Evolutionary conservation across 257 asterid genomes (phyloP).

Genomic region (Ajuga chamaepitys): DNA sequence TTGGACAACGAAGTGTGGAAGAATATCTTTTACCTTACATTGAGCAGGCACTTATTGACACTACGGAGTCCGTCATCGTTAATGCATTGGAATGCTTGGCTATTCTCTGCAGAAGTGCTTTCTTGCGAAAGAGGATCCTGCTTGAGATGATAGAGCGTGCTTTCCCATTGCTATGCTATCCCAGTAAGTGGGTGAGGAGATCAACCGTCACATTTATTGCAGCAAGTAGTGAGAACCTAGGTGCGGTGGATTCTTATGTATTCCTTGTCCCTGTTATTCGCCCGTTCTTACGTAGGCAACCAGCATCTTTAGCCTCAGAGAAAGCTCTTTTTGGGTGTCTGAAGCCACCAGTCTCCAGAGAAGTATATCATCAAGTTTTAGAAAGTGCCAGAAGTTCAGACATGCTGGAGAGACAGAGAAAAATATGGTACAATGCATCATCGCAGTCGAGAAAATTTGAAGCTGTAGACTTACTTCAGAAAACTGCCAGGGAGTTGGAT

Average conservation of each 20-base stretch:
- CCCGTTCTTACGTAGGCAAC: constrained; percentile 87
- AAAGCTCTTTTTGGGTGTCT: constrained; percentile 74
- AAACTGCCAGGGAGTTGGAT: constrained; percentile 68
- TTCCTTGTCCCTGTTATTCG: constrained; percentile 87
- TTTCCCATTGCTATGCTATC: constrained; percentile 81
- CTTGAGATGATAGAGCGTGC: constrained; percentile 94
- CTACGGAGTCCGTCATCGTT: constrained; percentile 78
- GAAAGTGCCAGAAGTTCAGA: constrained; percentile 86
- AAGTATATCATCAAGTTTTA: constrained; percentile 61
- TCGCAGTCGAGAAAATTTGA: constrained; percentile 70
- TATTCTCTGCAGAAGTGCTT: constrained; percentile 80
- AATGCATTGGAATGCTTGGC: constrained; percentile 93
- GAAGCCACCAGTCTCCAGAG: constrained; percentile 81
- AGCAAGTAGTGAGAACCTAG: constrained; percentile 84
- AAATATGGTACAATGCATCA: constrained; percentile 86
- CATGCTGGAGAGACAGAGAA: constrained; percentile 97
- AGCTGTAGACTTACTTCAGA: constrained; percentile 60
- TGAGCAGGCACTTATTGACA: constrained; percentile 92
- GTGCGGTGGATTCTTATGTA: constrained; percentile 97
- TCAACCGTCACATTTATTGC: constrained; percentile 75
- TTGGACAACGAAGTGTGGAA: constrained; percentile 97
- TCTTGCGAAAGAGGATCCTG: constrained; percentile 74
- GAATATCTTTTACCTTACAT: constrained; percentile 95
- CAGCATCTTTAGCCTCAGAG: constrained; percentile 91
- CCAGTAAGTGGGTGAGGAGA: constrained; percentile 93